phyloP scores from a whole-genome alignment of 768 basidiomycete genomes.

The Rhizopogon roseolus region DNA sequence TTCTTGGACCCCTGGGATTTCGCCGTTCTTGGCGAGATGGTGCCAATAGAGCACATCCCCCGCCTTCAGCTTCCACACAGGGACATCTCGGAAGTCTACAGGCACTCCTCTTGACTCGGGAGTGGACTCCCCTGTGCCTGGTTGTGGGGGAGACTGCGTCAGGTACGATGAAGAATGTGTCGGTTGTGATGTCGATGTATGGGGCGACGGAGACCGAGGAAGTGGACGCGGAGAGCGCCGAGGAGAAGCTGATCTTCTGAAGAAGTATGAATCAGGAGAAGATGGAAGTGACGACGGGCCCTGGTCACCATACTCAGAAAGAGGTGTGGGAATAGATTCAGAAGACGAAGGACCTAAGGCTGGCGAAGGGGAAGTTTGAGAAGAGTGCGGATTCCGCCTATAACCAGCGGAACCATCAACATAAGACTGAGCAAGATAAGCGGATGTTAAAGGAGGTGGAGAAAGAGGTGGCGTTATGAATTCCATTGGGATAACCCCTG shows the following conservation, averaged over 20 bases:
- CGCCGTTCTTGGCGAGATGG: conserved; percentile 64
- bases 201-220: conserved; percentile 9
- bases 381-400: conserved; percentile 6
- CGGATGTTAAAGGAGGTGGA: conserved; percentile 24
- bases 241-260: conserved; percentile 15
- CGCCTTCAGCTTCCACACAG: conserved; percentile 37
- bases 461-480: conserved; percentile 26
- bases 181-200: conserved; percentile 4
- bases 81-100: conserved; percentile 37
- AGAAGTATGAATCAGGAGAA: conserved; percentile 19
- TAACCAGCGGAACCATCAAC: conserved; percentile 25
- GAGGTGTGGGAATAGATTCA: conserved; percentile 19
- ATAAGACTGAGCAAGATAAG: conserved; percentile 22
- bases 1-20: conserved; percentile 65
- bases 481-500: conserved; percentile 51
- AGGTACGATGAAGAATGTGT: conserved; percentile 4
- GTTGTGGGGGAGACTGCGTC: conserved; percentile 6
- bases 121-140: conserved; percentile 7
- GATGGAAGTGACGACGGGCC: conserved; percentile 16
- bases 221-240: conserved; percentile 17
- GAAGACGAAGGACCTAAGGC: conserved; percentile 14
- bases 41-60: conserved; percentile 77
- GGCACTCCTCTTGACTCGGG: conserved; percentile 22
- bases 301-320: conserved; percentile 17
- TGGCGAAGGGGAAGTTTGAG: conserved; percentile 19